Percentiles rank a stretch among this genome's conserved stretches.
phyloP scores from a whole-genome alignment of 2,329 filamentous ascomycete genomes.

The Pseudocercospora fijiensis region DNA sequence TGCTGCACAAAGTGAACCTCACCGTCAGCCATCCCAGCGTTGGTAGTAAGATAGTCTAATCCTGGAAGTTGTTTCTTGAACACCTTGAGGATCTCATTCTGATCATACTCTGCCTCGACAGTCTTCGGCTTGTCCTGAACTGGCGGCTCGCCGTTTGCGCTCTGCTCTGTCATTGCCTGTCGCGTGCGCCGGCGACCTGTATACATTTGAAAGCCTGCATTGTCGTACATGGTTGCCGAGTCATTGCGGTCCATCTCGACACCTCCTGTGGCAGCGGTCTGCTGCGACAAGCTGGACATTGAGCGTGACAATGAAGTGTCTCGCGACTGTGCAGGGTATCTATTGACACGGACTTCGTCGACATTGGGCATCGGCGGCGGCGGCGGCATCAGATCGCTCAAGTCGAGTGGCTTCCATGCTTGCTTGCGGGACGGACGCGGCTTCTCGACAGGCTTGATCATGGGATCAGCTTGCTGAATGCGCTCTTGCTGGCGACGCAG shows the following conservation, averaged over 20 bases:
- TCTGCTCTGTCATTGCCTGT: conserved; percentile 15
- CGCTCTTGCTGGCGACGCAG: conserved; percentile 37
- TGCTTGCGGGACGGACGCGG: conserved; percentile 24
- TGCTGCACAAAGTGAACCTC: conserved; percentile 49
- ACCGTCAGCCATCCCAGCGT: conserved; percentile 40
- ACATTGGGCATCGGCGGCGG: neutral
- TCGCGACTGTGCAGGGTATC: conserved; percentile 31
- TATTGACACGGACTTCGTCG: conserved; percentile 34
- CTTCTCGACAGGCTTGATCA: conserved; percentile 21
- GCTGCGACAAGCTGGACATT: conserved; percentile 32
- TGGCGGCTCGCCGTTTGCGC: conserved; percentile 32
- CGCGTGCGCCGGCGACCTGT: conserved; percentile 27
- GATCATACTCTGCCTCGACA: conserved; percentile 34
- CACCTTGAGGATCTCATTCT: conserved; percentile 38
- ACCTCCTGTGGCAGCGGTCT: conserved; percentile 18
- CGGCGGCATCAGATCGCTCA: conserved; percentile 18
- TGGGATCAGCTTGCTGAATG: conserved; percentile 34
- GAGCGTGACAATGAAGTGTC: conserved; percentile 31
- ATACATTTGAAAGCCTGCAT: conserved; percentile 36
- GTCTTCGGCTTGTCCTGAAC: conserved; percentile 32
- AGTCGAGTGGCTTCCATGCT: conserved; percentile 33
- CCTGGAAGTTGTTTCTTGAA: conserved; percentile 47
- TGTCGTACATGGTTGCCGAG: conserved; percentile 16
- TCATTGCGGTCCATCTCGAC: conserved; percentile 26
- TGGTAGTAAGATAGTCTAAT: conserved; percentile 40